Evolutionary conservation across 2,329 filamentous ascomycete species (phyloP), one percentile per base, ranked within the genome.

Genomic region (Emydomyces testavorans): DNA sequence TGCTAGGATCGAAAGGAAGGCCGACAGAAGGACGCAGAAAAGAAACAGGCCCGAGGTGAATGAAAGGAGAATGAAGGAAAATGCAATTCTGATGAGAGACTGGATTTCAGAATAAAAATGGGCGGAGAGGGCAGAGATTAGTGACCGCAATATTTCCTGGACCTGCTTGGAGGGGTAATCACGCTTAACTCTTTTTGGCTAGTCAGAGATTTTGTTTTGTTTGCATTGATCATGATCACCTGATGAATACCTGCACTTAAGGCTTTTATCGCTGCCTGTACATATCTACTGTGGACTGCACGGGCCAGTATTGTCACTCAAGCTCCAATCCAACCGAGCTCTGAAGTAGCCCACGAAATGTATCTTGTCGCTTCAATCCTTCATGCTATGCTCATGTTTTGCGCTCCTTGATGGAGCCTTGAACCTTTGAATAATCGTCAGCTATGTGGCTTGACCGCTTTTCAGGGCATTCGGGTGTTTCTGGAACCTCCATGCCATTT

Each of bases 381-480:
- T 18, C 31, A 36, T 26, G 21, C 8, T 29, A 36, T 26, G 42
- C 20, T 11, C 36, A n/a, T 45, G 32, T 23, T 10, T 31, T 15
- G 34, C 24, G 18, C 43, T 46, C 34, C 43, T 46, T 37, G 43
- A 46, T 36, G 43, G 43, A 46, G 43, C 34, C 38, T n/a, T 31
- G 26, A 38, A 29, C 23, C 21, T 6, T 13, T 47, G 45, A 47
- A 43, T 48, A 38, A 8, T 42, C 31, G 31, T 40, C 37, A 41
- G 66, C 48, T 42, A 94, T 94, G 86, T 94, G 88, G 88, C 79
- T 93, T 62, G 88, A 94, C 71, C 83, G 88, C 64, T 79, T 94
- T 55, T 82, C 83, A 54, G 80, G 76, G 58, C 81, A 83, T 65
- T 76, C 80, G 49, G 79, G 77, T 63, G 71, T 78, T 66, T 72